Evolutionary conservation across 495 filamentous ascomycete species (phyloP), one percentile per base, ranked within the genome.

Genomic region (Oleoguttula mirabilis): DNA sequence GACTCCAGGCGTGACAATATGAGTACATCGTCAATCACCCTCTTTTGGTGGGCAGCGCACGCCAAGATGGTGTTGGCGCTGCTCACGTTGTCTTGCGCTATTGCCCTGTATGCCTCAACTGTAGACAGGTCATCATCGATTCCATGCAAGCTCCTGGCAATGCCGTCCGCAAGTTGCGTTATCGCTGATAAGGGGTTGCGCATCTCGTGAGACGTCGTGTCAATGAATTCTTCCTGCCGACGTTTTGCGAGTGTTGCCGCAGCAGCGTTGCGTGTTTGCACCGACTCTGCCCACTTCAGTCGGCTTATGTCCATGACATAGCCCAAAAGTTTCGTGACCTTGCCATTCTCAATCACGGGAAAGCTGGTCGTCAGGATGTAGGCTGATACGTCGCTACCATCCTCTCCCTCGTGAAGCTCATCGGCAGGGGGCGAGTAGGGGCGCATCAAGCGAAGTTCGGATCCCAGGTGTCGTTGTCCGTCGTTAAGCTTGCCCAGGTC

Each of bases 1-100:
- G 57, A 53, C 20, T 57, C 55, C 3, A 60, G 47, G n/a, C 55
- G 52, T 1, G 55, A 58, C 0, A 58, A 39, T 10, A 54, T 60
- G 6, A 60, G 37, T 8, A 60, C 44, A 30, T 60, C 55, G 32
- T 60, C 55, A 10, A 58, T 51, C 33, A 60, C 25, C 2, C 48
- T 36, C 41, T 54, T 50, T 38, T 51, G 52, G 30, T 60, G 57
- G 16, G 45, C 36, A n/a, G 47, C 45, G 32, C 57, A 60, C 11
- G 48, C 39, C 0, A 50, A 23, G 23, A 60, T 60, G 20, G 48
- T 58, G 32, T 51, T 38, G 16, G 55, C 57, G 11, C 51, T 38
- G 10, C 49, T 54, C 6, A 52, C 32, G 28, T 28, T 43, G 11
- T 39, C 41, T 14, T 44, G 19, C 21, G 54, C 16, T 1, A 52